These are phyloP conservation scores for Trichoderma hamatum DNA, from an alignment of 2,329 filamentous ascomycete species.

Conservation along the genomic window DNA sequence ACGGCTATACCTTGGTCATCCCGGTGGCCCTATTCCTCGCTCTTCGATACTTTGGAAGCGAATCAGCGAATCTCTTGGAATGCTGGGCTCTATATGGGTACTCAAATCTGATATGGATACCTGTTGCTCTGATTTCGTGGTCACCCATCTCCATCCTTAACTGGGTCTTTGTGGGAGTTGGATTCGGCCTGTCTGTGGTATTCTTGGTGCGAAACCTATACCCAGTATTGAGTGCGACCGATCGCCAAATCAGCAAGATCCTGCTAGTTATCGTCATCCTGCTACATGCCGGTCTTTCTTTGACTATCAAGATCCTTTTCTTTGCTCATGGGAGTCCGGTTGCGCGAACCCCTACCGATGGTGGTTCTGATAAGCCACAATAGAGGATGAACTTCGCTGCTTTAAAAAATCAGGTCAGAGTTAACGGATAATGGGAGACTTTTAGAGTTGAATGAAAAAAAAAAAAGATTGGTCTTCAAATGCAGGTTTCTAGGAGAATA, in stretches of 20 bases:
- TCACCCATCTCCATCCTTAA: conserved; percentile 84
- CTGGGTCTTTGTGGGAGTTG: conserved; percentile 88
- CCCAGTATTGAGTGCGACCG: conserved; percentile 89
- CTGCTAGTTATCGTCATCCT: conserved; percentile 81
- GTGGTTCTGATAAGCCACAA: conserved; percentile 29
- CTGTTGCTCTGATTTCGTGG: conserved; percentile 89
- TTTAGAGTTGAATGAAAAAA: neutral
- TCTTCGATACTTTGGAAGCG: conserved; percentile 93
- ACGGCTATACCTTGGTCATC: conserved; percentile 90
- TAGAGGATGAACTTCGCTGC: neutral
- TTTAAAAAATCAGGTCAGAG: neutral
- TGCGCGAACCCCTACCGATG: conserved; percentile 44
- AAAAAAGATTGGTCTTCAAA: neutral
- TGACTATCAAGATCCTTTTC: conserved; percentile 96
- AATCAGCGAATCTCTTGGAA: conserved; percentile 89
- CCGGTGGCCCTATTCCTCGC: conserved; percentile 84
- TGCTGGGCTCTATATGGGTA: conserved; percentile 97
- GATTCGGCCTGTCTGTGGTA: conserved; percentile 78
- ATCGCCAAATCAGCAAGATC: conserved; percentile 87
- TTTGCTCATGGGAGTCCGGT: conserved; percentile 75
- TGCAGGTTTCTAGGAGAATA: neutral
- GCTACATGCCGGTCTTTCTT: conserved; percentile 84
- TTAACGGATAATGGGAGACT: neutral
- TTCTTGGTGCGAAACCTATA: conserved; percentile 87
- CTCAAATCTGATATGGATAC: conserved; percentile 95